A percentile compares a stretch with the other conserved stretches of the same genome.
Evolutionary conservation across 768 basidiomycete species (phyloP).

Genomic region (Mrakia gelida): DNA sequence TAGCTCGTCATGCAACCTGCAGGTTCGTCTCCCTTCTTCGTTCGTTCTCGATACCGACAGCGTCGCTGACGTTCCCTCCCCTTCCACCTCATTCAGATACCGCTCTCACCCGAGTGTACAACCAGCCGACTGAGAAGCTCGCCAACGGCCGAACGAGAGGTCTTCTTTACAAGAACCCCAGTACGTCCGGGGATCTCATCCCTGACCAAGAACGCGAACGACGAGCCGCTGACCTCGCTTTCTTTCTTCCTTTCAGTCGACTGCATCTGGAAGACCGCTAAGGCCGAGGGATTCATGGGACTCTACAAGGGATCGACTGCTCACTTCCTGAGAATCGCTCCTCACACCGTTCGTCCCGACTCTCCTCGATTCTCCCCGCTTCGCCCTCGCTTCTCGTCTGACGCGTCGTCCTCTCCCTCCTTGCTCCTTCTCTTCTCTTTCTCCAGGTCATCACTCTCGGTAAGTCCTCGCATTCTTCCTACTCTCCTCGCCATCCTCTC

Average conservation of each 20-base stretch:
- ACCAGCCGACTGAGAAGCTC: slow-evolving; percentile 52
- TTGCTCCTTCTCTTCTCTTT: background rate
- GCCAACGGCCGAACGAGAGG: slow-evolving; percentile 52
- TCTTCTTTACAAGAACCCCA: slow-evolving; percentile 78
- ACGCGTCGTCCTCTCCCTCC: background rate
- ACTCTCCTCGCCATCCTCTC: too few relatives aligned
- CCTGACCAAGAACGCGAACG: too few relatives aligned
- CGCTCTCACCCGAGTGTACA: slow-evolving; percentile 92
- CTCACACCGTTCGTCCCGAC: slow-evolving; percentile 58
- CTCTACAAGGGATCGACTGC: slow-evolving; percentile 92
- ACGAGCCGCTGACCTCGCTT: background rate
- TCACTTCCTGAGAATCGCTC: slow-evolving; percentile 65
- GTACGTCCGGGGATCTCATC: background rate
- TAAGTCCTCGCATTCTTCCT: background rate
- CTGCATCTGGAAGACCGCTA: slow-evolving; percentile 93
- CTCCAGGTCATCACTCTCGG: slow-evolving; percentile 21
- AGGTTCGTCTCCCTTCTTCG: background rate
- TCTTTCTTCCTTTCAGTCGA: slow-evolving; percentile 51
- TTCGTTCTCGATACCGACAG: background rate
- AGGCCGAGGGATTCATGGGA: slow-evolving; percentile 81
- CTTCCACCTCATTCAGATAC: slow-evolving; percentile 42
- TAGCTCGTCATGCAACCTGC: slow-evolving; percentile 40
- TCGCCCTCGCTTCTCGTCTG: background rate
- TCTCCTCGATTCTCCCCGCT: background rate
- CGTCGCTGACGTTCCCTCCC: background rate